Percentiles rank a stretch among this genome's conserved stretches.
Evolutionary conservation across 768 basidiomycete species (phyloP).

Genomic region (Paxillus ammoniavirescens): DNA sequence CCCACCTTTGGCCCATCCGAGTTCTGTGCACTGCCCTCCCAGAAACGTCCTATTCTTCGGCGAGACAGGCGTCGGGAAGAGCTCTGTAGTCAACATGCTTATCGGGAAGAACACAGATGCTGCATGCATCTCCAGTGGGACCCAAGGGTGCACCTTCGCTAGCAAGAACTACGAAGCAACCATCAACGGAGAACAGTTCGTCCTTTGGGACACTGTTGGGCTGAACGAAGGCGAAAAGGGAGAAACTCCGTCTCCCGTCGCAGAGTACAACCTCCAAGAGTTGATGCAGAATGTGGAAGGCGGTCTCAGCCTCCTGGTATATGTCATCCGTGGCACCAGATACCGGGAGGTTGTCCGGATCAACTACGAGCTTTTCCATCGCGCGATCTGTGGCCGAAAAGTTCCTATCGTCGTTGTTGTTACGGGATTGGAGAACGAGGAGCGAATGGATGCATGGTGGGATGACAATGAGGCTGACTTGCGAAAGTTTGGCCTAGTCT

Average conservation of each 20-base stretch:
- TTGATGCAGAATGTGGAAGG: conserved; percentile 25
- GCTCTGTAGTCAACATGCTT: conserved; percentile 29
- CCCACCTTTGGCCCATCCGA: too few species aligned
- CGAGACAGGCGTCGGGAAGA: conserved; percentile 24
- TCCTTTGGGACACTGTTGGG: conserved; percentile 30
- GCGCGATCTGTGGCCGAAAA: conserved; percentile 27
- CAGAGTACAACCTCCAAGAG: conserved; percentile 2
- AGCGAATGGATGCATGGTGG: too few species aligned
- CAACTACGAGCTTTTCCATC: conserved; percentile 31
- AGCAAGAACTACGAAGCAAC: neutral
- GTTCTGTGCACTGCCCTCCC: neutral
- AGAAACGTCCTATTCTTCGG: conserved; percentile 24
- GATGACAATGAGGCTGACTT: too few species aligned
- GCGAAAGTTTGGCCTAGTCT: neutral
- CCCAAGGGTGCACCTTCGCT: conserved; percentile 18
- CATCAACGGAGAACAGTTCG: neutral
- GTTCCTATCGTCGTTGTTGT: conserved; percentile 34
- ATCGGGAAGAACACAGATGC: conserved; percentile 13
- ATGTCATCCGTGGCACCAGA: conserved; percentile 30
- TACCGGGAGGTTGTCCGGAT: conserved; percentile 24
- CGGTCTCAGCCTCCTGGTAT: conserved; percentile 35
- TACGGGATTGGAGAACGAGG: conserved; percentile 18
- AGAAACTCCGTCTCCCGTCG: conserved; percentile 1
- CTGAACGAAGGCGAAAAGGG: conserved; percentile 25
- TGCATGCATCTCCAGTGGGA: conserved; percentile 5